A percentile compares a stretch with the other conserved stretches of the same genome.
Evolutionary conservation across 129 eudicot genomes (phyloP).

Genomic region (Lonicera japonica): DNA sequence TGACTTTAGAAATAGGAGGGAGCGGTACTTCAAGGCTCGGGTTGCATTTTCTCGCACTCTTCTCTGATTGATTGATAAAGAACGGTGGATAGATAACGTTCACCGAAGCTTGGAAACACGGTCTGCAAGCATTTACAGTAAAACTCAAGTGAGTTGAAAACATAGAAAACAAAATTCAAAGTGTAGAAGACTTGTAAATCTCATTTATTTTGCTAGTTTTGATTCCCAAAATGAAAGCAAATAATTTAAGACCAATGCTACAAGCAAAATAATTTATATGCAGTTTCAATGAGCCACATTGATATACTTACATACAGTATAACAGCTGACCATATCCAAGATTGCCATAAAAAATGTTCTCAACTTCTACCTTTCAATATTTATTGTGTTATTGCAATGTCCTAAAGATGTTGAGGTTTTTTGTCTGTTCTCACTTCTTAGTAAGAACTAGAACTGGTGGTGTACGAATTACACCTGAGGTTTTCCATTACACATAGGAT

Average conservation of each 20-base stretch:
- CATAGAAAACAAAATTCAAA: neutral
- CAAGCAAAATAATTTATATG: neutral
- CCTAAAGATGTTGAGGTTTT: no score
- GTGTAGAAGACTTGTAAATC: neutral
- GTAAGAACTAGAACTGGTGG: no score
- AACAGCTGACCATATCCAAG: no score
- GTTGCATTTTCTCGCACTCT: constrained; percentile 62
- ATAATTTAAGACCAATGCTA: neutral
- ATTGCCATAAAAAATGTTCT: no score
- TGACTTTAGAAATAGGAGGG: neutral
- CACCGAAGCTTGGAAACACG: constrained; percentile 81
- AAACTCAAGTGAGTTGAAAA: neutral
- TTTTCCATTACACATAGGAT: no score
- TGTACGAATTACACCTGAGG: no score
- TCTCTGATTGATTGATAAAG: constrained; percentile 73
- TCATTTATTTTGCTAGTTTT: neutral
- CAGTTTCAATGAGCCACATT: no score
- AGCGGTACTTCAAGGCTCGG: constrained; percentile 19
- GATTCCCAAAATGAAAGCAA: neutral
- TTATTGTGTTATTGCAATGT: no score
- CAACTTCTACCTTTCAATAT: no score
- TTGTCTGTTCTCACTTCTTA: no score
- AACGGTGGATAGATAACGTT: constrained; percentile 61
- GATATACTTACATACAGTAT: no score
- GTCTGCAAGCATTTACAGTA: constrained; percentile 42